Evolutionary conservation across 169 alveolate species (phyloP).

Genomic region (Condylostoma magnum): DNA sequence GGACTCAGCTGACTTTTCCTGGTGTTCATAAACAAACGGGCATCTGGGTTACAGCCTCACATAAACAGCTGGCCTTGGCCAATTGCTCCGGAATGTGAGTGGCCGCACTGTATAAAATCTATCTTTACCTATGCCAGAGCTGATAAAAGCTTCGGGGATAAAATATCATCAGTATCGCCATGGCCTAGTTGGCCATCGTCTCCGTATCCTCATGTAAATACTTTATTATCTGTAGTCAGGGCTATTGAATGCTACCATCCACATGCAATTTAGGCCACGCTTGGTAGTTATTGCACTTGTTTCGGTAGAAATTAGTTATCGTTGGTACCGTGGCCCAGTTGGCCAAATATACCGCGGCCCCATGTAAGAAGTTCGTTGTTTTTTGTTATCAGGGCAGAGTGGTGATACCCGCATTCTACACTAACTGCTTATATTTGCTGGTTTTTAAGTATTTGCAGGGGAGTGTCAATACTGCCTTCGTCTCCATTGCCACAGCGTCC

Average conservation of each 20-base stretch:
- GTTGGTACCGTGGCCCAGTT: conserved; percentile 44
- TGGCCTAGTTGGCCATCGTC: conserved; percentile 78
- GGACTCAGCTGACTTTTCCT: not conserved
- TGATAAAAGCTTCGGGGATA: not conserved
- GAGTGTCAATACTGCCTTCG: conserved; percentile 43
- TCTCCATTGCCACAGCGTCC: conserved; percentile 68
- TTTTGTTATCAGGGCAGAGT: conserved; percentile 47
- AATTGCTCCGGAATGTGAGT: not conserved
- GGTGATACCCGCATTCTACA: conserved; percentile 65
- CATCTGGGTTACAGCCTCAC: conserved; percentile 24
- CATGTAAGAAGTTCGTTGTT: conserved; percentile 53
- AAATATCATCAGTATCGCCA: conserved; percentile 34
- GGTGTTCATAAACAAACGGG: not conserved
- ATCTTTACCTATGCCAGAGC: not conserved
- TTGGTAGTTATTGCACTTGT: not conserved
- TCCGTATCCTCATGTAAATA: conserved; percentile 81
- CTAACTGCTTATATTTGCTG: not conserved
- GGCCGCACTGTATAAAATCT: not conserved
- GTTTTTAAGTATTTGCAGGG: conserved; percentile 9
- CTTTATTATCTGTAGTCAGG: conserved; percentile 53
- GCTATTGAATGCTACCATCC: conserved; percentile 83
- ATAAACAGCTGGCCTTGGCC: too few relatives aligned
- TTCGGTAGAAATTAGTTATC: not conserved
- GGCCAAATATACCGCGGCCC: conserved; percentile 69
- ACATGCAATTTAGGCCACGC: conserved; percentile 53